Conservation (phyloP, 1,284 basidiomycete species). For the Puccinia hordei region DNA sequence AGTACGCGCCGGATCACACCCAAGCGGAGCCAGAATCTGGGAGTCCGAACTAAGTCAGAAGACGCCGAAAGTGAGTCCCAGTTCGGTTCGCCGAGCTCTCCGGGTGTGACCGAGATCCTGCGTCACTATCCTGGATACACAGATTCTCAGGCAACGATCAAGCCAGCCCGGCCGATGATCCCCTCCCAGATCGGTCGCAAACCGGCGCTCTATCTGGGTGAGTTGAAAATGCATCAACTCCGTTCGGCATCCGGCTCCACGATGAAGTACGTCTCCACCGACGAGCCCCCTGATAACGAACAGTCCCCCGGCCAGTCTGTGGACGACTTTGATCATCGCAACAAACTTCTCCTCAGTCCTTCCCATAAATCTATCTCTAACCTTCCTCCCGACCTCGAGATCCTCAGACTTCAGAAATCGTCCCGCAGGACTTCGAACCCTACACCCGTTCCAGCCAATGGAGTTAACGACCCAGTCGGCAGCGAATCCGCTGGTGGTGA, state of each 20-base stretch:
- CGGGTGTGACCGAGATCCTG: slow-evolving; percentile 11
- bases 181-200: slow-evolving; percentile 40
- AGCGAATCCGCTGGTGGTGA: not conserved
- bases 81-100: not conserved
- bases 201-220: slow-evolving; percentile 47
- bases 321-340: not conserved
- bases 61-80: slow-evolving; percentile 12
- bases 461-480: not conserved
- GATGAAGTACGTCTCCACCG: slow-evolving; percentile 47
- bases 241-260: slow-evolving; percentile 46
- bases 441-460: not conserved
- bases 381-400: slow-evolving; percentile 44
- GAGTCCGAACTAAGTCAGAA: not conserved
- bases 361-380: slow-evolving; percentile 30
- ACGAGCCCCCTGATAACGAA: not conserved
- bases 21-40: not conserved
- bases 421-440: slow-evolving; percentile 23
- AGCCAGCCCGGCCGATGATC: slow-evolving; percentile 15
- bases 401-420: slow-evolving; percentile 44
- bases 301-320: not conserved
- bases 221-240: slow-evolving; percentile 48
- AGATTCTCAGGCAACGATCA: slow-evolving; percentile 28
- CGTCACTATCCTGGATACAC: not conserved
- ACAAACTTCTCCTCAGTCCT: not conserved
- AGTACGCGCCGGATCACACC: slow-evolving; percentile 20